Evolutionary conservation across 2,329 filamentous ascomycete genomes (phyloP).

Genomic region (Chlorencoelia australis): DNA sequence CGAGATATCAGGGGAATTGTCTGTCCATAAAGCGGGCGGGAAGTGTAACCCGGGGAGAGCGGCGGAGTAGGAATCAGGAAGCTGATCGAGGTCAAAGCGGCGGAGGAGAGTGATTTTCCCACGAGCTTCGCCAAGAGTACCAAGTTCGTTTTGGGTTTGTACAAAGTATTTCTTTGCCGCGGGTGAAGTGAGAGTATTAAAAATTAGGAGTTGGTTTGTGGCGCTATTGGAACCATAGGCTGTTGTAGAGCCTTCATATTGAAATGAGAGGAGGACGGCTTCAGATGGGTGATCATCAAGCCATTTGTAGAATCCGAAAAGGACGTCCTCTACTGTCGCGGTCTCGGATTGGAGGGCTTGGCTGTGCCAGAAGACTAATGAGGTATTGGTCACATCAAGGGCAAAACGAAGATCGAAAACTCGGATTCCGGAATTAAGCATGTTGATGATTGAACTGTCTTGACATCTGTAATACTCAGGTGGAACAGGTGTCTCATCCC

Average conservation of each 20-base stretch:
- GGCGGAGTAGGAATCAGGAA: slow-evolving; percentile 28
- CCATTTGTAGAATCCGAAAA: slow-evolving; percentile 40
- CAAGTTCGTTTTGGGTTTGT: slow-evolving; percentile 28
- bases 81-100: slow-evolving; percentile 55
- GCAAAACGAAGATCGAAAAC: slow-evolving; percentile 42
- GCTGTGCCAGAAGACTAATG: slow-evolving; percentile 39
- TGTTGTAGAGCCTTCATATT: slow-evolving; percentile 34
- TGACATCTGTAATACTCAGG: slow-evolving; percentile 35
- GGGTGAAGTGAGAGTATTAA: slow-evolving; percentile 29
- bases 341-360: slow-evolving; percentile 35
- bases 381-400: slow-evolving; percentile 34
- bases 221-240: slow-evolving; percentile 27
- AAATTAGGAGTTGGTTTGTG: slow-evolving; percentile 30
- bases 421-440: slow-evolving; percentile 37
- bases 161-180: slow-evolving; percentile 33
- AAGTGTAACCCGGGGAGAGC: slow-evolving; percentile 38
- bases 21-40: slow-evolving; percentile 33
- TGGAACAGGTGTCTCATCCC: slow-evolving; percentile 23
- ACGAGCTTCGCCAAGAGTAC: slow-evolving; percentile 61
- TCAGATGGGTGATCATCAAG: slow-evolving; percentile 36
- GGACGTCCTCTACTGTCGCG: slow-evolving; percentile 34
- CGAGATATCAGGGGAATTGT: slow-evolving; percentile 32
- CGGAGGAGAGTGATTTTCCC: slow-evolving; percentile 80
- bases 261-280: slow-evolving; percentile 36
- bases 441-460: slow-evolving; percentile 27